Base-by-base conservation (phyloP, 2,329 filamentous ascomycete genomes). In the Cryphonectria radicalis region DNA sequence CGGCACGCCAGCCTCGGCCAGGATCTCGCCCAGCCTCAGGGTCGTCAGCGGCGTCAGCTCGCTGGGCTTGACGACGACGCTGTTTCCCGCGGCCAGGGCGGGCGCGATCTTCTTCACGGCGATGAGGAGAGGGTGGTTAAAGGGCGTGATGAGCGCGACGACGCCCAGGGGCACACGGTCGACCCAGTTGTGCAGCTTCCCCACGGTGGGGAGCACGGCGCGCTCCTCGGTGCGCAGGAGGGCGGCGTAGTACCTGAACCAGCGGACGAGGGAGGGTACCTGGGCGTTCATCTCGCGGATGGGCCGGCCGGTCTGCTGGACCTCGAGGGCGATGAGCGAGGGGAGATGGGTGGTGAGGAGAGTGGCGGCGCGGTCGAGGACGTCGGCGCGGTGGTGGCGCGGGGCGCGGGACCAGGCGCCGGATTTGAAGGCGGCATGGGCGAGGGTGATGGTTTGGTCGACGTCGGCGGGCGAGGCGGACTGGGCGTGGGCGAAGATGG, bases 191-290 rank as follows among this genome's bases (percentile, higher is more conserved):
- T 88, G 85, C 74, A 90, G 82, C 77, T 87, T 86, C 0, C 89
- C 89, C 37, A 81, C 81, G 3, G 91, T 92, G 0, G 91, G 91
- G 1, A 92, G 83, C 0, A 93, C 88, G 1, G 88, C 81, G 2
- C 89, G 86, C 79, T 92, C 89, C 76, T 92, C 89, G 0, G 88
- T 90, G n/a, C 91, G 87, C 43, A 92, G 84, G 0, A 92, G 77
- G 0, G 90, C 84, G 1, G 90, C 90, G 76, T 91, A 93, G 81
- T 93, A 93, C 72, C 87, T 89, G 80, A 93, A 89, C 91, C 91
- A 93, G 60, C 89, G 87, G 0, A 89, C 85, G 0, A 93, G 83
- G 0, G 87, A 89, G 0, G 89, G 88, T 6, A 91, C 87, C 77
- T 93, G 91, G 1, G 91, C 90, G 65, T 85, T 84, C 90, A 93